Base-by-base conservation (phyloP, 768 basidiomycete genomes). In the Lactarius trivialis region DNA sequence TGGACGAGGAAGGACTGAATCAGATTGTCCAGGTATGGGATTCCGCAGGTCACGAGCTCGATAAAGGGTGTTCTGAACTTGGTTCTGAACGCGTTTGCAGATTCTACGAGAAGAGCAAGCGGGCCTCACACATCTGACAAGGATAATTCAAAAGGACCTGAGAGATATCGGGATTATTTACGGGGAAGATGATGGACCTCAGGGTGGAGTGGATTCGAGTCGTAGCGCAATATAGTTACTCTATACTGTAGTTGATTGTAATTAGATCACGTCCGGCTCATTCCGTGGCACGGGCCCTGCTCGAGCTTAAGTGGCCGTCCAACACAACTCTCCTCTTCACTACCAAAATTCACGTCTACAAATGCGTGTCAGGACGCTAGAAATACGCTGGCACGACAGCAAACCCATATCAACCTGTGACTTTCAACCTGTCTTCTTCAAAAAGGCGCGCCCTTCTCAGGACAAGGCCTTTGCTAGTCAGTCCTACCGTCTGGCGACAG, bases 401-500 rank as follows among this genome's bases (percentile, higher is more conserved):
- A 92, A 92, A 71, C 93, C 93, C 50, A 95, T 99, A 74, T 95
- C 93, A 49, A 91, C 93, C 17, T 93, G 91, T 74, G 97, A 99
- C 79, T 97, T 97, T 71, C 97, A 98, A 71, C 88, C 92, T 21
- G 72, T 86, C 34, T 77, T 89, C 1, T 90, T 81, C 79, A 91
- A 89, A 79, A 89, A 86, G 74, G 86, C 89, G 76, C 84, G 88
- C 75, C 86, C 88, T 19, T 60, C 69, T 19, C 80, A 84, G 65
- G 77, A 78, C 65, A 78, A 75, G 72, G 80, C 76, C 65, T 89
- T 81, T 71, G 80, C 82, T 9, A 77, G 79, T 21, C 88, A 92
- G 76, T 75, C 85, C n/a, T 98, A 97, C 77, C 82, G 89, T 67
- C 78, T 99, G 21, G 97, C 94, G 0, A 98, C 97, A 0, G 93